Evolutionary conservation across 495 filamentous ascomycete genomes (phyloP), one percentile per base, ranked within the genome.

Genomic region (Daldinia concentrica): DNA sequence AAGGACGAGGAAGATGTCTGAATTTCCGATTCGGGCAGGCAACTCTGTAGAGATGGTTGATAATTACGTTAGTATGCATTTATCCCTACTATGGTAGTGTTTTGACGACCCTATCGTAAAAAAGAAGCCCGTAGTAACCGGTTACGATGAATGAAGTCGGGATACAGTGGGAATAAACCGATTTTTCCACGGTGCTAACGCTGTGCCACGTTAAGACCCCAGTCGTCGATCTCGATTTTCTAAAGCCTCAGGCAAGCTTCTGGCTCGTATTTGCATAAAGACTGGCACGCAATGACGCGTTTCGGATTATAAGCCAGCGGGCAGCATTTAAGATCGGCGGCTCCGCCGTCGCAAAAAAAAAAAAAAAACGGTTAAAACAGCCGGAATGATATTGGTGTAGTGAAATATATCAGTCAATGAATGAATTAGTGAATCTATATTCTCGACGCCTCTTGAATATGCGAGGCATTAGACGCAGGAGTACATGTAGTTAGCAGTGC

Each of bases 251-350:
- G 56, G 39, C 57, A 54, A 57, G 39, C 61, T 45, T 62, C 66
- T 45, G 59, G 71, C 63, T 74, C 71, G 71, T 74, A 74, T 74
- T 73, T 66, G 71, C 67, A 74, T 70, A 19, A 67, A 60, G 71
- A 71, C 39, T 48, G 54, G 51, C 56, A 71, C 52, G 39, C n/a
- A 67, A 64, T 67, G 71, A 71, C 58, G 66, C 66, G 71, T 69
- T 73, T 73, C 71, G 71, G 62, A 68, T 69, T 69, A 64, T 65
- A 73, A 58, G 15, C 24, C 17, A 45, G 62, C 50, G 56, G 30
- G 41, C 27, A 62, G 67, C 37, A 29, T 48, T 67, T 67, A 67
- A 71, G 71, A 74, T 74, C 67, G 58, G 71, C 67, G 55, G 45
- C 29, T 34, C 63, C 58, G 58, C 45, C 51, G 59, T 41, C 55